A percentile compares a stretch with the other conserved stretches of the same genome.
phyloP scores from a whole-genome alignment of 768 basidiomycete genomes.

The Lentinula detonsa region DNA sequence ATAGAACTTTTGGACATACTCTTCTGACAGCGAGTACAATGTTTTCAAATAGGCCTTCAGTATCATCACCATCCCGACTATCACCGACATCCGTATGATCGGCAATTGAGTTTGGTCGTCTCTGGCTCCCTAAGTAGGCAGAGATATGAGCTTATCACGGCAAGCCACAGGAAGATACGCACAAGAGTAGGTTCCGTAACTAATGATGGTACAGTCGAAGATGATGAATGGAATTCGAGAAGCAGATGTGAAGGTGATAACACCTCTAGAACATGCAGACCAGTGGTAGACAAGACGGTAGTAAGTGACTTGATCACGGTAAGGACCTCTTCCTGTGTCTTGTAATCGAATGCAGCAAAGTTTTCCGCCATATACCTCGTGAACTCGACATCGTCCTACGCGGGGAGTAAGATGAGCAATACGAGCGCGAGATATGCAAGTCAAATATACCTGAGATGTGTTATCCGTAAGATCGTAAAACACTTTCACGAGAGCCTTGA shows the following conservation, averaged over 20 bases:
- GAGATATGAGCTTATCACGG: neutral
- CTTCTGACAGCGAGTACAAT: conserved; percentile 84
- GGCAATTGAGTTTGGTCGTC: conserved; percentile 16
- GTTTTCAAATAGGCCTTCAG: conserved; percentile 82
- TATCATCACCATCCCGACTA: conserved; percentile 81
- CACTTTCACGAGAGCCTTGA: conserved; percentile 74
- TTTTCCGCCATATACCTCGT: conserved; percentile 94
- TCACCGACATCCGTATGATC: conserved; percentile 62
- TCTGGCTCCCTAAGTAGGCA: neutral
- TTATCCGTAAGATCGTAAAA: conserved; percentile 68
- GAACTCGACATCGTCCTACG: conserved; percentile 78
- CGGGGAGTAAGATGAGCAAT: neutral
- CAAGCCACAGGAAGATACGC: neutral
- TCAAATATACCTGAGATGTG: conserved; percentile 45
- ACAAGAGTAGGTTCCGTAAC: neutral
- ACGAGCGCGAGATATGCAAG: neutral
- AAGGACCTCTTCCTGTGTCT: conserved; percentile 89
- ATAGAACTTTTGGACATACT: conserved; percentile 45
- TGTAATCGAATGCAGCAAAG: conserved; percentile 88
- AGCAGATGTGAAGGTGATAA: conserved; percentile 68
- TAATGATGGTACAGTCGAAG: neutral
- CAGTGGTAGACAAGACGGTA: conserved; percentile 67
- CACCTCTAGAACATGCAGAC: conserved; percentile 74
- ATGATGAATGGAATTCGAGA: conserved; percentile 42
- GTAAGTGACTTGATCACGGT: conserved; percentile 80